Evolutionary conservation across 345 rosid genomes (phyloP).

Genomic region (Bretschneidera sinensis): DNA sequence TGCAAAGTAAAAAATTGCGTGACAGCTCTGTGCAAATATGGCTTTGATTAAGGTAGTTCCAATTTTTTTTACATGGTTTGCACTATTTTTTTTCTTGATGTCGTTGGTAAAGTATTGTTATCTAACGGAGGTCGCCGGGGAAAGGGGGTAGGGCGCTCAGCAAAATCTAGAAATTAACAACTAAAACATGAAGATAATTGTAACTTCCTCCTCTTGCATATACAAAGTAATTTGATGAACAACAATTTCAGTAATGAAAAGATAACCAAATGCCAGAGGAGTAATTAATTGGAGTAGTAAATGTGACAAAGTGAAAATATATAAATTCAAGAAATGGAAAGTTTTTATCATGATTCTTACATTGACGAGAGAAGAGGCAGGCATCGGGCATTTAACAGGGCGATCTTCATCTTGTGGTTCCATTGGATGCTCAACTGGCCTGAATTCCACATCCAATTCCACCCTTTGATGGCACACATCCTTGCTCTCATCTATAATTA

Average conservation of each 20-base stretch:
- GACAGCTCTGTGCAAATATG: not conserved
- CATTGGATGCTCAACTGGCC: conserved; percentile 67
- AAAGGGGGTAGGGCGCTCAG: too few relatives aligned
- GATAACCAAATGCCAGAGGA: not conserved
- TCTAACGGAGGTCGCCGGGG: too few relatives aligned
- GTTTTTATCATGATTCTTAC: conserved; percentile 20
- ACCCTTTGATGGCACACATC: conserved; percentile 21
- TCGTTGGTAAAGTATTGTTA: too few relatives aligned
- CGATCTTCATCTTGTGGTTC: conserved; percentile 71
- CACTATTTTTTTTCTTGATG: not conserved
- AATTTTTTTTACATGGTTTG: too few relatives aligned
- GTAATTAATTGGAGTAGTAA: not conserved
- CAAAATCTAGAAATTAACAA: not conserved
- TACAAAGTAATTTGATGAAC: not conserved
- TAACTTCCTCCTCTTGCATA: not conserved
- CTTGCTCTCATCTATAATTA: conserved; percentile 21
- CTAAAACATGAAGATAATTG: not conserved
- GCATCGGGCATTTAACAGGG: conserved; percentile 64
- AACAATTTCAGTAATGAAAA: not conserved
- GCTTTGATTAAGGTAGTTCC: too few relatives aligned
- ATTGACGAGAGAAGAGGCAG: conserved; percentile 38
- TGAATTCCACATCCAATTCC: conserved; percentile 43
- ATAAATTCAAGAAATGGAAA: not conserved
- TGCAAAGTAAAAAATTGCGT: too few relatives aligned
- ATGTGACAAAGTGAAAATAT: not conserved